Evolutionary conservation across 176 grass and related monocot species (phyloP).

Genomic region (Oryza nivara): DNA sequence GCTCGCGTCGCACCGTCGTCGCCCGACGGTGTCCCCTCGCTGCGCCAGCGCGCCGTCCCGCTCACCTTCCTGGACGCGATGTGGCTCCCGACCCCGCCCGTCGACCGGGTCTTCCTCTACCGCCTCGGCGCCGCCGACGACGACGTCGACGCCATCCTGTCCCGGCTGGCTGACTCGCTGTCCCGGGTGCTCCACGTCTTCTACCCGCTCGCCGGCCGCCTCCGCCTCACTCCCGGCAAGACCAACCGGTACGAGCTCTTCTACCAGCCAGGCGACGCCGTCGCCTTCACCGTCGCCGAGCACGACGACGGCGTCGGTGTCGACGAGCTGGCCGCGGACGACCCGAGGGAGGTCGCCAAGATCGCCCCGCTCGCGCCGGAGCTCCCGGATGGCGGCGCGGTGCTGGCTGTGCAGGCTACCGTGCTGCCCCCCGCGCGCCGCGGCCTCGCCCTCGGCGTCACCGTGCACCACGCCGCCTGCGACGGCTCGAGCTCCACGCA

Average conservation of each 20-base stretch:
- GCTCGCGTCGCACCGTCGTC: too few relatives aligned
- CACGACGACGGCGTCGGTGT: constrained; percentile 4
- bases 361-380: constrained; percentile 26
- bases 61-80: too few relatives aligned
- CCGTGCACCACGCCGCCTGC: constrained; percentile 44
- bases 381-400: constrained; percentile 1
- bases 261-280: constrained; percentile 47
- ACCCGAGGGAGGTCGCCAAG: constrained; percentile 24
- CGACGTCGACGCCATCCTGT: constrained; percentile 20
- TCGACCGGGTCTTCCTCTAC: constrained; percentile 57
- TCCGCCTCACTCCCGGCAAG: constrained; percentile 5
- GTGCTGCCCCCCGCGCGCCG: neutral
- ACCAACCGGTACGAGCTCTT: constrained; percentile 30
- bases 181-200: constrained; percentile 33
- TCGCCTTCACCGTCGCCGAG: constrained; percentile 59
- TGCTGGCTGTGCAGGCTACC: constrained; percentile 50
- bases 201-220: constrained; percentile 54
- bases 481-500: constrained; percentile 42
- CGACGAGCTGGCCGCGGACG: constrained; percentile 18
- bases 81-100: neutral
- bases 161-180: constrained; percentile 7
- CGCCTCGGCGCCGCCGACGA: neutral
- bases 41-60: too few relatives aligned
- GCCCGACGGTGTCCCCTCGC: too few relatives aligned
- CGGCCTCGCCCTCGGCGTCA: constrained; percentile 40